These are phyloP conservation scores for Monoraphidium neglectum DNA, from an alignment of 139 green algal genomes.

Conservation along the genomic window DNA sequence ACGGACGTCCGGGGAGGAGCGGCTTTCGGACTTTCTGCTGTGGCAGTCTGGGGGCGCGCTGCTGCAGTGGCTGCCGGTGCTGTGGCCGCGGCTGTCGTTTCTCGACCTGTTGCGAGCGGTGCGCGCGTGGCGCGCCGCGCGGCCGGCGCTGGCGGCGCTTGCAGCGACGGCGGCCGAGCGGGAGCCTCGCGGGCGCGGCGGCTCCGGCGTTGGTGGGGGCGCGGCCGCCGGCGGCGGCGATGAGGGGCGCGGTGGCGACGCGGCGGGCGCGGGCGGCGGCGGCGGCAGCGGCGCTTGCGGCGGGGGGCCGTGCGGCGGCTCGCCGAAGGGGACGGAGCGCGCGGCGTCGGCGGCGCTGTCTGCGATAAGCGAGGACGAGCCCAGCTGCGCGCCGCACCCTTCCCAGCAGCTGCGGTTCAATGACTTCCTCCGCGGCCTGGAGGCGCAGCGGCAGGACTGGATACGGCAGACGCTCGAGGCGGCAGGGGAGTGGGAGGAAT, in stretches of 20 bases:
- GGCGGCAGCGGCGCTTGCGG: background rate
- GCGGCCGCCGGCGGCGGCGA: background rate
- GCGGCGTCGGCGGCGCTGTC: background rate
- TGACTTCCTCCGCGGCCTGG: background rate
- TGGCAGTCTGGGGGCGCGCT: slow-evolving; percentile 73
- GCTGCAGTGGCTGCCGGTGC: slow-evolving; percentile 70
- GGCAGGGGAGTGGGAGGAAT: too few species aligned
- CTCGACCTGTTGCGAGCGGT: slow-evolving; percentile 10
- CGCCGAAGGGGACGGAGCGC: too few species aligned
- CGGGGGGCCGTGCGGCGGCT: background rate
- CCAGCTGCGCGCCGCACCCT: slow-evolving; percentile 1
- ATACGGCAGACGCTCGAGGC: too few species aligned
- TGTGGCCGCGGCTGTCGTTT: slow-evolving; percentile 92
- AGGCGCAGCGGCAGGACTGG: background rate
- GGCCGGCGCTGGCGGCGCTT: background rate
- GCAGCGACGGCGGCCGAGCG: slow-evolving; percentile 3
- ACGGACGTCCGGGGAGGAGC: slow-evolving; percentile 84
- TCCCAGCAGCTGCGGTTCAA: background rate
- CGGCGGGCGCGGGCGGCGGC: background rate
- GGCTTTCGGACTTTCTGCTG: slow-evolving; percentile 90
- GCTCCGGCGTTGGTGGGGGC: background rate
- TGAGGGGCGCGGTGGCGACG: background rate
- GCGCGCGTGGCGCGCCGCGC: slow-evolving; percentile 5
- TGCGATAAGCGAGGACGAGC: slow-evolving; percentile 5
- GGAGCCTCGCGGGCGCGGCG: background rate